Conservation (phyloP, 345 rosid species). For the Rhizophora apiculata region DNA sequence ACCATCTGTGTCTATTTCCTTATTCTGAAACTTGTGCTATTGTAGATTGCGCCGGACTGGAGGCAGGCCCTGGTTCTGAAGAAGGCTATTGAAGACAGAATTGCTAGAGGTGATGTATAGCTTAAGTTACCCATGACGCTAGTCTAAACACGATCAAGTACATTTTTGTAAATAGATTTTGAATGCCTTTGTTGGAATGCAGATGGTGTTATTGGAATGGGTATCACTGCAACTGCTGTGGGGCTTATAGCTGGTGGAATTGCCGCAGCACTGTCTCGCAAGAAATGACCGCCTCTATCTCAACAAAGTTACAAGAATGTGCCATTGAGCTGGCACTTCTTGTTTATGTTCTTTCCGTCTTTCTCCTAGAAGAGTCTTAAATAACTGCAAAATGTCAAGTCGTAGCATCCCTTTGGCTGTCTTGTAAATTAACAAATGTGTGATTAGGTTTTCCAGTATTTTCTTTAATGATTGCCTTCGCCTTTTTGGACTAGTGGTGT, state of each 20-base stretch:
- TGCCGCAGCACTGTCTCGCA: slow-evolving; percentile 75
- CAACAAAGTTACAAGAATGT: not conserved
- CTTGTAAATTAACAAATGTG: too few relatives aligned
- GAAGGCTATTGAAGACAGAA: slow-evolving; percentile 60
- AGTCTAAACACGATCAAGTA: not conserved
- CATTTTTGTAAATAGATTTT: not conserved
- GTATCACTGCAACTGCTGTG: slow-evolving; percentile 78
- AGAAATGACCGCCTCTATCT: slow-evolving; percentile 36
- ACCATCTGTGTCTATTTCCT: not conserved
- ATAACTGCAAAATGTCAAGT: not conserved
- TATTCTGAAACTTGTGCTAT: slow-evolving; percentile 11
- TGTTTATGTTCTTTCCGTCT: not conserved
- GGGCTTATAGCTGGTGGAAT: slow-evolving; percentile 81
- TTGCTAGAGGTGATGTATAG: slow-evolving; percentile 51
- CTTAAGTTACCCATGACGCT: not conserved
- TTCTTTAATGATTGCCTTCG: too few relatives aligned
- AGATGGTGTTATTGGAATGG: slow-evolving; percentile 91
- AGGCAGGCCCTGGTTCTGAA: slow-evolving; percentile 69
- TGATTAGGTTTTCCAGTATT: too few relatives aligned
- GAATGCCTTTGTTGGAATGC: slow-evolving; percentile 22
- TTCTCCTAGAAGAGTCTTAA: not conserved
- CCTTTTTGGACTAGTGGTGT: too few relatives aligned
- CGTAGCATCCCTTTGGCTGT: too few relatives aligned
- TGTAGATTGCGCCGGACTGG: slow-evolving; percentile 79
- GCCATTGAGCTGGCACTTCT: not conserved